Evolutionary conservation across 306 rosid species (phyloP), one percentile per base, ranked within the genome.

Genomic region (Albizia julibrissin): DNA sequence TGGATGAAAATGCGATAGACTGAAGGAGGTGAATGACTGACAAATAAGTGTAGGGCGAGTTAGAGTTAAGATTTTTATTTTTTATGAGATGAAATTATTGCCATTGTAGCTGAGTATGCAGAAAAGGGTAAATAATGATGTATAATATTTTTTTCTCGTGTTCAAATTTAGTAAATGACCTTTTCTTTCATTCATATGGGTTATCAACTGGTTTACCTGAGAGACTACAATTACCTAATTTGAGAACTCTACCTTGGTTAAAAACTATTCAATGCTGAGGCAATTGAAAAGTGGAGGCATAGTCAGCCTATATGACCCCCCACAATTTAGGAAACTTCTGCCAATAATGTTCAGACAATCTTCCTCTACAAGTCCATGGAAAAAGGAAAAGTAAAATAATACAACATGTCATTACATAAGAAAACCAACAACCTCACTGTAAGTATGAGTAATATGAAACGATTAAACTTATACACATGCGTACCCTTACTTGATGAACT

Each of bases 121-220:
- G 31, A 56, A 56, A 56, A 56, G 27, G 11, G 31, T 58, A 10
- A 58, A 22, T 22, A 58, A 58, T 58, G 15, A 58, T 22, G 65
- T 58, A 64, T 47, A 64, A 62, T 21, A n/a, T 50, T 37, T 58
- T 39, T 74, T 77, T 73, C 31, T 29, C 31, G 31, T 77, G 56
- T 61, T 59, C 70, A 40, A 42, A 31, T 16, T 24, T 66, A 29
- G 66, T 80, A 29, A 29, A 29, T 80, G 26, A 29, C 77, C 29
- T 74, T 79, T 76, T 83, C 54, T 82, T 22, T 11, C 75, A 81
- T 26, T 33, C 56, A 44, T n/a, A n/a, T n/a, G 99, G 98, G 27
- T 95, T 95, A 85, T 95, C 99, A 37, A 95, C 99, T 13, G 99
- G 99, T 79, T 90, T 95, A 87, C 99, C 99, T 44, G 99, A 95